phyloP scores from a whole-genome alignment of 176 grass and related monocot species.

The bread wheat (Triticum aestivum) region IWGSC_CS_RefSeq_v2.1 NC_057804.1:650338795-650339294 shows the following conservation, averaged over 20 bases:
- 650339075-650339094: conserved; percentile 61
- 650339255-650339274: neutral
- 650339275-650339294: neutral
- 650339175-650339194: conserved; percentile 99
- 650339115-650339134: conserved; percentile 75
- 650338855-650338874: conserved; percentile 67
- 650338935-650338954: conserved; percentile 58
- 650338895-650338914: conserved; percentile 77
- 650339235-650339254: conserved; percentile 27
- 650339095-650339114: conserved; percentile 53
- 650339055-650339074: conserved; percentile 45
- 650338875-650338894: conserved; percentile 94
- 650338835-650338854: conserved; percentile 65
- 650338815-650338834: conserved; percentile 30
- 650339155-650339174: conserved; percentile 96
- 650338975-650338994: conserved; percentile 18
- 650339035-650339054: conserved; percentile 24
- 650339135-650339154: conserved; percentile 92
- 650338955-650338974: neutral
- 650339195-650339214: neutral
- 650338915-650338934: conserved; percentile 45
- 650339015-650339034: conserved; percentile 49
- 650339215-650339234: neutral
- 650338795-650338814: neutral
- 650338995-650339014: conserved; percentile 31